Evolutionary conservation across 495 filamentous ascomycete genomes (phyloP).

Genomic region (Monascus purpureus): DNA sequence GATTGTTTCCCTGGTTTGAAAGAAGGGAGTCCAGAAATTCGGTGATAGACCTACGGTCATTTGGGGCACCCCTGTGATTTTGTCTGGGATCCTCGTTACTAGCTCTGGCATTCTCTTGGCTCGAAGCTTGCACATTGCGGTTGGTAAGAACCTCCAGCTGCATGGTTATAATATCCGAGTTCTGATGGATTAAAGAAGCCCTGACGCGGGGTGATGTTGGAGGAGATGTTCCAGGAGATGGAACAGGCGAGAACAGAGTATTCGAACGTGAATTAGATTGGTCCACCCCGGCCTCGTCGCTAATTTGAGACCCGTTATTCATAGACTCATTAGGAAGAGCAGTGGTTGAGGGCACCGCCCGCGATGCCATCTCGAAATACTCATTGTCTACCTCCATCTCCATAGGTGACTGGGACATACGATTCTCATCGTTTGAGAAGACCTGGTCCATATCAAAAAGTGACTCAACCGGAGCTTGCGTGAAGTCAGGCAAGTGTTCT

Average conservation of each 20-base stretch:
- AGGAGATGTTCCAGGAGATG: constrained; percentile 28
- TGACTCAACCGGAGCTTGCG: constrained; percentile 5
- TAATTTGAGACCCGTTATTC: constrained; percentile 5
- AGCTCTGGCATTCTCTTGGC: constrained; percentile 7
- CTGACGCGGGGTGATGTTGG: constrained; percentile 31
- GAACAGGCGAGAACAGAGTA: constrained; percentile 28
- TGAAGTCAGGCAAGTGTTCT: constrained; percentile 3
- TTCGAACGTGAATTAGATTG: constrained; percentile 25
- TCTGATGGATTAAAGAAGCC: constrained; percentile 31
- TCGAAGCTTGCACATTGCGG: constrained; percentile 12
- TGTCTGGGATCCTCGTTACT: constrained; percentile 6
- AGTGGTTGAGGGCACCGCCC: constrained; percentile 7
- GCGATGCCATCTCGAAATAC: constrained; percentile 16
- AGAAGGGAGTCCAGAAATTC: constrained; percentile 26
- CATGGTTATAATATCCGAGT: constrained; percentile 36
- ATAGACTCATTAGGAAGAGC: constrained; percentile 6
- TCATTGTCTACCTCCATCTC: constrained; percentile 26
- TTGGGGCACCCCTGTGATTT: constrained; percentile 4
- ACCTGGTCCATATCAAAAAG: constrained; percentile 13
- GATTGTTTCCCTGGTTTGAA: constrained; percentile 14
- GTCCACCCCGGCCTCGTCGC: constrained; percentile 5
- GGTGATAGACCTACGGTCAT: constrained; percentile 20
- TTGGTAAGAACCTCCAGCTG: constrained; percentile 28
- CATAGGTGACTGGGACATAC: constrained; percentile 23
- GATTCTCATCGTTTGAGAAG: constrained; percentile 22